Evolutionary conservation across 768 basidiomycete genomes (phyloP).

Genomic region (Hypholoma fasciculare): DNA sequence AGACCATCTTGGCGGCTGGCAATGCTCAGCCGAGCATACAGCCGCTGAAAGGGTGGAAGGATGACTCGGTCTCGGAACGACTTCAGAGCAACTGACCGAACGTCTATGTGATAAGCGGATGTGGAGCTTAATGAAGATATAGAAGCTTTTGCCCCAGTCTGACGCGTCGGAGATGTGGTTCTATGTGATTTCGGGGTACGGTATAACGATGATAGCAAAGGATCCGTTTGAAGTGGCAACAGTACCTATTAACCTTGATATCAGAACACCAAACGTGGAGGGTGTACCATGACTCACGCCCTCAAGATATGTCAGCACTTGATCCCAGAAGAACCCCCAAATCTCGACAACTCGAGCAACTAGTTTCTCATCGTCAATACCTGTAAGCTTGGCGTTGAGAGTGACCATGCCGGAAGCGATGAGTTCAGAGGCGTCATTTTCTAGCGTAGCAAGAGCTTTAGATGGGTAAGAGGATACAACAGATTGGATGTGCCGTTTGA

Average conservation of each 20-base stretch:
- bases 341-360: conserved; percentile 78
- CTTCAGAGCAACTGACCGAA: conserved; percentile 75
- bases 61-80: conserved; percentile 82
- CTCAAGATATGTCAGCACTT: conserved; percentile 84
- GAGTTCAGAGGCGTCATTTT: conserved; percentile 78
- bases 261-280: not conserved
- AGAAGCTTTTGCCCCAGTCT: conserved; percentile 42
- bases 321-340: conserved; percentile 94
- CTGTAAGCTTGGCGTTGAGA: conserved; percentile 78
- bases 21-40: conserved; percentile 56
- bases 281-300: conserved; percentile 53
- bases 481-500: conserved; percentile 73
- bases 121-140: conserved; percentile 33
- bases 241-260: conserved; percentile 26
- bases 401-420: conserved; percentile 91
- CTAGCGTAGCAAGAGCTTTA: conserved; percentile 71
- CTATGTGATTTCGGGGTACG: conserved; percentile 60
- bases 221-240: conserved; percentile 36
- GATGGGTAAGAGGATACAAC: conserved; percentile 74
- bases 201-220: conserved; percentile 66
- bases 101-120: conserved; percentile 66
- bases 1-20: conserved; percentile 56
- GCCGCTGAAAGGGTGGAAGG: conserved; percentile 57
- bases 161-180: conserved; percentile 48
- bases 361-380: conserved; percentile 77